Percentiles rank a stretch among this genome's conserved stretches.
These are phyloP conservation scores for Globisporangium takayamanum DNA, from an alignment of 352 stramenopile genomes.

Conservation along the genomic window DNA sequence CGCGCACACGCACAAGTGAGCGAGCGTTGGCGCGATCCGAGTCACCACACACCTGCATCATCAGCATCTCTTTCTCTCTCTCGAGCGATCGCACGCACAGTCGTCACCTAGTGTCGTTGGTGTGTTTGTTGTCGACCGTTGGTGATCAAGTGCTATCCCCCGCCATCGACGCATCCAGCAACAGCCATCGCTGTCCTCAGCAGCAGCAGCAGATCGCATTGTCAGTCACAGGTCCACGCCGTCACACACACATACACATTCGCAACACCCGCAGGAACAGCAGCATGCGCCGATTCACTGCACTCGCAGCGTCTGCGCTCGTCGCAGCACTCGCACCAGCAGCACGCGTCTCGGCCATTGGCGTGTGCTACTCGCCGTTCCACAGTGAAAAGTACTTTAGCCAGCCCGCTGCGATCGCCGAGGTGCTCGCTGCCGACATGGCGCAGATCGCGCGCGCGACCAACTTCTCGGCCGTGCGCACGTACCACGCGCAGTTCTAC, in stretches of 20 bases:
- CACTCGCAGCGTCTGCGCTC: background rate
- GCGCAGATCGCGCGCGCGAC: conserved; percentile 18
- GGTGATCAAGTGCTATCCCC: no score
- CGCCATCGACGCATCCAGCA: no score
- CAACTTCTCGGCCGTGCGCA: conserved; percentile 55
- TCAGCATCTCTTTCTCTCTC: no score
- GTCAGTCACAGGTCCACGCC: background rate
- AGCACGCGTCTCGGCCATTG: conserved; percentile 13
- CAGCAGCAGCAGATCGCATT: no score
- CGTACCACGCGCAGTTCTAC: conserved; percentile 57
- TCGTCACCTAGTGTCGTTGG: no score
- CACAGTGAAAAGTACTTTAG: conserved; percentile 22
- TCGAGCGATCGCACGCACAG: no score
- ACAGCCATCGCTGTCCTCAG: no score
- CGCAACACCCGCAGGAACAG: background rate
- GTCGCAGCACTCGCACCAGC: background rate
- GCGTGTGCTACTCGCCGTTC: conserved; percentile 62
- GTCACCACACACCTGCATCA: no score
- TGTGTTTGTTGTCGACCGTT: no score
- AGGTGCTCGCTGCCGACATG: conserved; percentile 29
- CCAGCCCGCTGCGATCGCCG: conserved; percentile 1
- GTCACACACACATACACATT: background rate
- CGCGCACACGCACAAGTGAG: no score
- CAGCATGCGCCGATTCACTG: background rate
- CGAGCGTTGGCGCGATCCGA: no score